Base-by-base conservation (phyloP, 2,329 filamentous ascomycete species). In the Grosmannia huntii region DNA sequence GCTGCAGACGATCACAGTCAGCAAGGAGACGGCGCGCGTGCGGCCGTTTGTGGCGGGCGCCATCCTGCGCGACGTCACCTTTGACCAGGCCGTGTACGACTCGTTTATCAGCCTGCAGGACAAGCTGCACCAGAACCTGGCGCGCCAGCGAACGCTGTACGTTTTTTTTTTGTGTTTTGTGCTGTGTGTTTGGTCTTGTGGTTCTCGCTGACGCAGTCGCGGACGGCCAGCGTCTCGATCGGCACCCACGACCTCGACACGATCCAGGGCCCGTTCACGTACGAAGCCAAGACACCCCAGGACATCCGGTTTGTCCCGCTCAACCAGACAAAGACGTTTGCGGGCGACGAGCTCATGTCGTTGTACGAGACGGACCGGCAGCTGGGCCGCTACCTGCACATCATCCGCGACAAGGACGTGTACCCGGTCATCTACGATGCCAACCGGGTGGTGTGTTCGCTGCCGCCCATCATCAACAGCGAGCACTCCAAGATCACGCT, bases 51-150 rank as follows among this genome's bases (percentile, higher is more conserved):
- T 96, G 63, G 89, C 92, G 19, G 90, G 87, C 61, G 90, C 92
- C 53, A 88, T 99, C 64, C 77, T 99, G 62, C 85, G 94, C 64
- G 89, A 90, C 70, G 81, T 99, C 76, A 90, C 85, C 68, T 97
- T 99, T 78, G 91, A 89, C 65, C 81, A 94, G 75, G 89, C 86
- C 65, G 82, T 87, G 64, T 99, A 99, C 72, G 89, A 95, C 66
- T 96, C 90, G 68, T 99, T 99, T 87, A 99, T 99, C 70, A 83
- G 86, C 59, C 81, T 99, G 53, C 94, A 99, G 76, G 95, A 99
- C 75, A 99, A 99, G 77, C 82, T 99, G 53, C 94, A 99, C 76
- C 87, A 92, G 71, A 99, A 99, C 69, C 77, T 99, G 64, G 95
- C 94, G 54, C 84, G 94, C 62, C 89, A 97, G 72, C 80, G 94